Evolutionary conservation across 106 monocot genomes (phyloP), one percentile per base, ranked within the genome.

Genomic region (Dioscorea dumetorum): DNA sequence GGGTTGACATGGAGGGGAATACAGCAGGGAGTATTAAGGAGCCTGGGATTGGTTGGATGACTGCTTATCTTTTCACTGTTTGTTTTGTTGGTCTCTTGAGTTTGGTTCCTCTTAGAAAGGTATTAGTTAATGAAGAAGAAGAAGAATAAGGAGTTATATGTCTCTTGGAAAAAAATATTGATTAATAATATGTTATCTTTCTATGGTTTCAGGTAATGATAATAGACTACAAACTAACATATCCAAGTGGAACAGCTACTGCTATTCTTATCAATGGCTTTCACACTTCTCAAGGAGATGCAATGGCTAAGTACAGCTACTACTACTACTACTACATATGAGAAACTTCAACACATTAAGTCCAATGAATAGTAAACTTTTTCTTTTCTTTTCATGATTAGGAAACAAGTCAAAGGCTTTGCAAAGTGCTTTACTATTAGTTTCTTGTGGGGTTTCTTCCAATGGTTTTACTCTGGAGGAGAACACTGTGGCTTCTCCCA

Each of bases 161-260:
- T 6, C 6, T 6, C 5, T 41, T 41, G n/a, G n/a, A n/a, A n/a
- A n/a, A 41, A 8, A 8, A 41, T 41, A 28, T 10, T 41, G 41
- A 41, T 41, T 41, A 41, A 41, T 41, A 10, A 41, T 41, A 10
- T 41, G 41, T 3, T 41, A 41, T 8, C 0, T 41, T 41, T 6
- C 41, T 41, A 8, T 41, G 41, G 5, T 41, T 22, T 61, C 54
- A 56, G 16, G 2, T 56, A 18, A 56, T 63, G 63, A 63, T 63
- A 28, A 63, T 63, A 12, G 63, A 63, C 34, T 63, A 63, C 32
- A 63, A 33, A 33, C 63, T 63, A 14, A 63, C 32, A 16, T 63
- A 63, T 35, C 63, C 63, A 19, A 63, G 63, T 63, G 63, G 63
- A 63, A 63, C 63, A 63, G 63, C 63, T 13, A 63, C 63, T 31